phyloP scores from a whole-genome alignment of 345 rosid species.

The Moringa oleifera region DNA sequence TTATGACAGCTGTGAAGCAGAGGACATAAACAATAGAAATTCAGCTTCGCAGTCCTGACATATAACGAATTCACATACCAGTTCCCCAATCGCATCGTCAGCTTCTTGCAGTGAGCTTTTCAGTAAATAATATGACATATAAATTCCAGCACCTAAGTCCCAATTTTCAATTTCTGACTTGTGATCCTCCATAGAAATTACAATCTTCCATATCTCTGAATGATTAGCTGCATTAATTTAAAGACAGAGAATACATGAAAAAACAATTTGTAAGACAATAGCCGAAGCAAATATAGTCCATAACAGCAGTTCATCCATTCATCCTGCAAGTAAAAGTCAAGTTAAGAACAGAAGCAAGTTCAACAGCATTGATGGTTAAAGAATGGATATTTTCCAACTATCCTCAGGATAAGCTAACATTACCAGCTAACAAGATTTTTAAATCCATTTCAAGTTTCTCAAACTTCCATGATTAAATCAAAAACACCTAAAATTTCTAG shows the following conservation, averaged over 20 bases:
- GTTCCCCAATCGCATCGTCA: conserved; percentile 36
- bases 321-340: neutral
- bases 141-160: conserved; percentile 94
- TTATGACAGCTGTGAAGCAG: too few species aligned
- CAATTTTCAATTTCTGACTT: conserved; percentile 94
- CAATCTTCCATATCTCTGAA: conserved; percentile 74
- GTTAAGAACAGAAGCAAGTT: neutral
- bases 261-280: neutral
- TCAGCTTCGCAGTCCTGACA: neutral
- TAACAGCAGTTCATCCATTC: neutral
- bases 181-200: conserved; percentile 73
- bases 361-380: neutral
- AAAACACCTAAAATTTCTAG: neutral
- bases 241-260: conserved; percentile 2
- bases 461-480: neutral
- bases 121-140: conserved; percentile 63
- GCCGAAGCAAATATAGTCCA: neutral
- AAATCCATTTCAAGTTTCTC: neutral
- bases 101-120: conserved; percentile 61
- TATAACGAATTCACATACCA: conserved; percentile 38
- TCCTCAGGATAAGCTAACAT: neutral
- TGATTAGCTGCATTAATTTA: conserved; percentile 51
- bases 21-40: conserved; percentile 2
- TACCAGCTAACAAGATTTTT: neutral
- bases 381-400: neutral